Conservation (phyloP, 2,329 filamentous ascomycete species). For the Beauveria sp. region DNA sequence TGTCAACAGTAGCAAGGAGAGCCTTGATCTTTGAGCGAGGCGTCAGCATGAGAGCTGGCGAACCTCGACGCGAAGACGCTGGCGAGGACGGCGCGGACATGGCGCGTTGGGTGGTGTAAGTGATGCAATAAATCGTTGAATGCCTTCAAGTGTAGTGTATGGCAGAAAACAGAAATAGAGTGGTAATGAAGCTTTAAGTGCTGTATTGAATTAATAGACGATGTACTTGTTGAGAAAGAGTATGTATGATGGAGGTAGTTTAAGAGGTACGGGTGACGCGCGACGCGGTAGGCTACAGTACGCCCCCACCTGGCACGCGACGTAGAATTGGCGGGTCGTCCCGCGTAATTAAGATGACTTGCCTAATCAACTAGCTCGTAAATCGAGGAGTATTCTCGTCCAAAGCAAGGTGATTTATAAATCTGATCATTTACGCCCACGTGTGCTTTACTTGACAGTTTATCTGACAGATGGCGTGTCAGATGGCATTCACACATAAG, state of each 20-base stretch:
- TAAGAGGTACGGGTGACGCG: neutral
- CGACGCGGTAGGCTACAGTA: constrained; percentile 6
- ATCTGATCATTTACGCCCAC: neutral
- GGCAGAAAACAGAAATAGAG: neutral
- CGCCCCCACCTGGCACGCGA: constrained; percentile 5
- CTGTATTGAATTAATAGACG: neutral
- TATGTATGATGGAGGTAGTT: neutral
- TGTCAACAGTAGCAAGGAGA: constrained; percentile 42
- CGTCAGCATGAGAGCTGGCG: constrained; percentile 35
- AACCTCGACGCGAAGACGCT: constrained; percentile 31
- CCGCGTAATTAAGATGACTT: neutral
- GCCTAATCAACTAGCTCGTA: neutral
- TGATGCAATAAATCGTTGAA: neutral
- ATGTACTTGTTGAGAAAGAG: neutral
- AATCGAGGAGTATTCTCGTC: neutral
- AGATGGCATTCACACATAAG: neutral
- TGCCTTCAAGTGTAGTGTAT: neutral
- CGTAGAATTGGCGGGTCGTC: neutral
- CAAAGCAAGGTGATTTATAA: no score
- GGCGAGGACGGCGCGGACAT: constrained; percentile 36
- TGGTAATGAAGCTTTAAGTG: neutral
- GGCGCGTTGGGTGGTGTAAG: neutral
- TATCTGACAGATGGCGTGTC: neutral
- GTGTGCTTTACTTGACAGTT: neutral
- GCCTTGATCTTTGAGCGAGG: constrained; percentile 49